Conservation (phyloP, 2,329 filamentous ascomycete genomes). For the Claviceps cyperi region DNA sequence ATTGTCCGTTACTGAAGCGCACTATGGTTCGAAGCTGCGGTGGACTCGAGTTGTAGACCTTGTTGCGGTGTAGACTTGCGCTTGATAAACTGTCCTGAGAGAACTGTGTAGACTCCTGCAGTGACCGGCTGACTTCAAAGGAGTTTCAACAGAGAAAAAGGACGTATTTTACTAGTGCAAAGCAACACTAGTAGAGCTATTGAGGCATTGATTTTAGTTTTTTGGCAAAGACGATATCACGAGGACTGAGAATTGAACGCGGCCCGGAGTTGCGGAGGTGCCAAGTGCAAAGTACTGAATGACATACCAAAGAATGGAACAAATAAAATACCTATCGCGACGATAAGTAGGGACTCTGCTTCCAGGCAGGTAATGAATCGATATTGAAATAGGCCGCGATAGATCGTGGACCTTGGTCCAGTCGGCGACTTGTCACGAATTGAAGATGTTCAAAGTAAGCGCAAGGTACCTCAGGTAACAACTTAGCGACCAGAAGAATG, state of each 20-base stretch:
- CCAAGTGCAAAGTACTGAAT: background rate
- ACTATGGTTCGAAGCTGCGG: background rate
- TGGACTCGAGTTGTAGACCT: background rate
- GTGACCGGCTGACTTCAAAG: slow-evolving; percentile 73
- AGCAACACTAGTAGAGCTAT: slow-evolving; percentile 7
- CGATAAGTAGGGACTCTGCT: slow-evolving; percentile 21
- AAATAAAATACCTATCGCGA: slow-evolving; percentile 9
- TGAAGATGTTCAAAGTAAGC: slow-evolving; percentile 1
- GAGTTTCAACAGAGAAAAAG: slow-evolving; percentile 27
- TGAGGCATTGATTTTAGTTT: background rate
- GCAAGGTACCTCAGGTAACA: background rate
- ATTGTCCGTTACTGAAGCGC: slow-evolving; percentile 19
- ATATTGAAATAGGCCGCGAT: background rate
- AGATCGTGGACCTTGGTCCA: slow-evolving; percentile 1
- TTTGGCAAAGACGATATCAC: background rate
- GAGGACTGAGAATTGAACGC: background rate
- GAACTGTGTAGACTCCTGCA: slow-evolving; percentile 48
- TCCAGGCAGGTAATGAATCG: slow-evolving; percentile 21
- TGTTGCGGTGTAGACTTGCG: background rate
- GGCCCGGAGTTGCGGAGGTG: background rate
- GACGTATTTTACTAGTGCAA: slow-evolving; percentile 7
- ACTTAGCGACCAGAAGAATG: background rate
- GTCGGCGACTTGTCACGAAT: slow-evolving; percentile 1
- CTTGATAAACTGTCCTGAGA: slow-evolving; percentile 12
- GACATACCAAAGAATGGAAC: slow-evolving; percentile 12